phyloP scores from a whole-genome alignment of 306 rosid genomes.

The Geum urbanum region DNA sequence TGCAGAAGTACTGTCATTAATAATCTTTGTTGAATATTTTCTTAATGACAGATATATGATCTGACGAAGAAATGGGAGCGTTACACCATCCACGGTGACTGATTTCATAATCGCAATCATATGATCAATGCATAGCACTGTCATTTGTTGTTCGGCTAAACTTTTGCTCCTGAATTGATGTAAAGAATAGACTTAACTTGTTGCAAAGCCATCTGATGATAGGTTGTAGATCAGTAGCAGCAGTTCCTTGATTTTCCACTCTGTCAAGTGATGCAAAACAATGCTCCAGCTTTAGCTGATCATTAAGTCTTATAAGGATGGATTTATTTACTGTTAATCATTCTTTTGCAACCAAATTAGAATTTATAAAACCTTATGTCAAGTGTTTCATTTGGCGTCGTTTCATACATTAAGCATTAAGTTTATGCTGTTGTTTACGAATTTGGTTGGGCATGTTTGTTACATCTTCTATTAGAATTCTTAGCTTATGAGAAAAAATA shows the following conservation, averaged over 20 bases:
- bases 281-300: neutral
- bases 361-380: too few relatives aligned
- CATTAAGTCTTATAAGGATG: too few relatives aligned
- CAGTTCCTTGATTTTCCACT: neutral
- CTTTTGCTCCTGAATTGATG: neutral
- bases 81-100: slow-evolving; percentile 38
- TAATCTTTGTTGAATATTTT: neutral
- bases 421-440: too few relatives aligned
- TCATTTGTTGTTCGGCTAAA: neutral
- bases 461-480: too few relatives aligned
- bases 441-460: too few relatives aligned
- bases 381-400: too few relatives aligned
- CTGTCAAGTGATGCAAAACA: neutral
- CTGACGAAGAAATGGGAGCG: slow-evolving; percentile 43
- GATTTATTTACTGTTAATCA: too few relatives aligned
- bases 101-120: neutral
- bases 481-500: too few relatives aligned
- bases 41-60: slow-evolving; percentile 30
- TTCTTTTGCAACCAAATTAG: neutral
- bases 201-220: neutral
- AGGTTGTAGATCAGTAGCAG: neutral
- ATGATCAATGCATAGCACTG: neutral
- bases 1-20: neutral
- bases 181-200: neutral
- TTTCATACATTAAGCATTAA: too few relatives aligned